phyloP scores from a whole-genome alignment of 345 rosid species.

The Litchi chinensis region DNA sequence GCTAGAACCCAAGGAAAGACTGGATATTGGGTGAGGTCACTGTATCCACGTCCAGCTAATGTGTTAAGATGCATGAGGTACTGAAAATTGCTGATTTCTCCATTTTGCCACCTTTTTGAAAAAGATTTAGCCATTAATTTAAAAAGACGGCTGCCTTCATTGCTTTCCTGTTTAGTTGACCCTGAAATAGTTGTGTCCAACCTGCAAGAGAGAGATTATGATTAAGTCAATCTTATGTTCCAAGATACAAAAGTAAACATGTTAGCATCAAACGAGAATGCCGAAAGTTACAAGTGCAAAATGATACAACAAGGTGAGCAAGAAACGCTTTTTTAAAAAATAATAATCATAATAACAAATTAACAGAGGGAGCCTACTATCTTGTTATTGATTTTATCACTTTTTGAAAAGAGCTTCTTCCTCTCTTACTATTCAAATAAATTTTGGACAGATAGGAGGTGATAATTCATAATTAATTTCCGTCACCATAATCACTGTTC shows the following conservation, averaged over 20 bases:
- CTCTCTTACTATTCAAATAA: background rate
- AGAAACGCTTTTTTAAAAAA: background rate
- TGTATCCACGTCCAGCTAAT: slow-evolving; percentile 98
- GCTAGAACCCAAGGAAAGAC: slow-evolving; percentile 99
- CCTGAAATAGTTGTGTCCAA: slow-evolving; percentile 98
- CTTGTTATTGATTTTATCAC: background rate
- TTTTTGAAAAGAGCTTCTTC: background rate
- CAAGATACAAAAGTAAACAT: slow-evolving; percentile 19
- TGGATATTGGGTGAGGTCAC: slow-evolving; percentile 99
- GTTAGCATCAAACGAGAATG: background rate
- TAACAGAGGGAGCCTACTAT: background rate
- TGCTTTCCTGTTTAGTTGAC: slow-evolving; percentile 84
- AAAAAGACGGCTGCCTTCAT: slow-evolving; percentile 92
- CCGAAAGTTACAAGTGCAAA: background rate
- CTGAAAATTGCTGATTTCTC: slow-evolving; percentile 99
- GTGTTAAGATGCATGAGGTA: slow-evolving; percentile 99
- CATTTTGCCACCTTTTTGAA: slow-evolving; percentile 99
- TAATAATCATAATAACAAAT: background rate
- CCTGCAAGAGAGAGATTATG: slow-evolving; percentile 46
- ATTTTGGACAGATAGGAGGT: background rate
- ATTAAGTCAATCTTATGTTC: slow-evolving; percentile 20
- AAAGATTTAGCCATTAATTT: slow-evolving; percentile 93
- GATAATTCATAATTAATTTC: background rate
- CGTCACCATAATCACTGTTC: background rate
- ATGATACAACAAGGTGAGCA: background rate